Percentiles rank a stretch among this genome's conserved stretches.
phyloP scores from a whole-genome alignment of 805 yeast species.

The Myxozyma neglecta region DNA sequence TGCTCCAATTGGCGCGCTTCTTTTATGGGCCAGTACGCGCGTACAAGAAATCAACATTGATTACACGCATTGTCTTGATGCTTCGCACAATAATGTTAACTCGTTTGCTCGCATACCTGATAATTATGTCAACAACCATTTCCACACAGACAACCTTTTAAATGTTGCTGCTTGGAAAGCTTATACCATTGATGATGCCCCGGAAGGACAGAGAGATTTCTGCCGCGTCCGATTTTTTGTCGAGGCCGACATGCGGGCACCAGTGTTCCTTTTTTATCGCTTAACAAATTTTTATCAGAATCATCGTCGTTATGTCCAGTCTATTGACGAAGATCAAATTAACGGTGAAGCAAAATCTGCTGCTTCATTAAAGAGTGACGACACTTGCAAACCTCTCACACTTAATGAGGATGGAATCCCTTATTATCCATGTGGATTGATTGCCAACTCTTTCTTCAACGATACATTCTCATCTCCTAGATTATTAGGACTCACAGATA shows the following conservation, averaged over 20 bases:
- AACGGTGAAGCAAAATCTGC: conserved; percentile 68
- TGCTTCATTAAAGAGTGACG: conserved; percentile 49
- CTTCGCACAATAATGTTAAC: conserved; percentile 51
- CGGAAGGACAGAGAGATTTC: conserved; percentile 37
- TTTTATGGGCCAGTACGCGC: conserved; percentile 69
- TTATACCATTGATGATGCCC: conserved; percentile 9
- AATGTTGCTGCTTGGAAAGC: conserved; percentile 33
- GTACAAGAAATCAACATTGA: conserved; percentile 75
- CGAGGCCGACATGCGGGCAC: conserved; percentile 68
- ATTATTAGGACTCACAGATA: conserved; percentile 32
- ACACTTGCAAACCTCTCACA: conserved; percentile 66
- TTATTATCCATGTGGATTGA: conserved; percentile 91
- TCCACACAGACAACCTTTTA: conserved; percentile 45
- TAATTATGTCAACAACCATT: conserved; percentile 60
- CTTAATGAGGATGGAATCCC: conserved; percentile 55
- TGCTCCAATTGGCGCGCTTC: conserved; percentile 88
- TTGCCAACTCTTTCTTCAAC: conserved; percentile 89
- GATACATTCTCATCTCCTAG: conserved; percentile 65
- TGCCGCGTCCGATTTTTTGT: conserved; percentile 73
- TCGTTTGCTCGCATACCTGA: conserved; percentile 56
- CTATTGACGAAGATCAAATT: conserved; percentile 77
- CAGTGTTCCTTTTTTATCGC: conserved; percentile 76
- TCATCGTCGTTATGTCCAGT: conserved; percentile 88
- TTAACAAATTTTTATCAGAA: conserved; percentile 91
- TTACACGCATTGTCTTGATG: conserved; percentile 69